Conservation (phyloP, 345 rosid genomes). For the Brassica cretica region DNA sequence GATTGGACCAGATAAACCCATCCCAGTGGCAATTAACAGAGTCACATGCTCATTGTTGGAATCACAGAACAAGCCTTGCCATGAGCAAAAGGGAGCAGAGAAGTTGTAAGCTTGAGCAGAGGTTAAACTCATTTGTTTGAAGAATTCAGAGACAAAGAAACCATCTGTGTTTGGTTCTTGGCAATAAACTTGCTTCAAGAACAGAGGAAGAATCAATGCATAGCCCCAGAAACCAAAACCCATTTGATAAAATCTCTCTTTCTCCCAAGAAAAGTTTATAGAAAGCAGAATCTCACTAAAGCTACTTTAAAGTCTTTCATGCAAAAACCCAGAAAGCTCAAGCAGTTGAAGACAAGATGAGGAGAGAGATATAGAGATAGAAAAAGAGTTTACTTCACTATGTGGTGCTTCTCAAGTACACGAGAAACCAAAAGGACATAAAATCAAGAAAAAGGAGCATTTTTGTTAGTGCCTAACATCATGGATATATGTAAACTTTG, state of each 20-base stretch:
- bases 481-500: background rate
- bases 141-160: constrained; percentile 68
- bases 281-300: constrained; percentile 30
- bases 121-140: constrained; percentile 55
- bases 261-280: background rate
- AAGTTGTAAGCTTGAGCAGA: constrained; percentile 47
- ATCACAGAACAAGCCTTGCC: constrained; percentile 79
- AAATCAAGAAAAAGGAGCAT: constrained; percentile 44
- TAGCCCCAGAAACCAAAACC: constrained; percentile 54
- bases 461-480: constrained; percentile 44
- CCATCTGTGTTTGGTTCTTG: constrained; percentile 91
- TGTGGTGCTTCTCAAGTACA: constrained; percentile 42
- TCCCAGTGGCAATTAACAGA: constrained; percentile 53
- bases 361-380: constrained; percentile 37
- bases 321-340: constrained; percentile 21
- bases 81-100: constrained; percentile 65
- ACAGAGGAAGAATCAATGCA: constrained; percentile 58
- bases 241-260: constrained; percentile 45
- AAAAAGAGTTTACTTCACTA: constrained; percentile 32
- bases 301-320: constrained; percentile 14
- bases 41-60: constrained; percentile 49
- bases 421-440: constrained; percentile 39
- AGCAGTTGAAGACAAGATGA: constrained; percentile 20
- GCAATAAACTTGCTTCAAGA: constrained; percentile 49
- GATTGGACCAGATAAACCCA: constrained; percentile 69